A percentile compares a stretch with the other conserved stretches of the same genome.
phyloP scores from a whole-genome alignment of 2,329 filamentous ascomycete species.

The Penicillium decumbens region DNA sequence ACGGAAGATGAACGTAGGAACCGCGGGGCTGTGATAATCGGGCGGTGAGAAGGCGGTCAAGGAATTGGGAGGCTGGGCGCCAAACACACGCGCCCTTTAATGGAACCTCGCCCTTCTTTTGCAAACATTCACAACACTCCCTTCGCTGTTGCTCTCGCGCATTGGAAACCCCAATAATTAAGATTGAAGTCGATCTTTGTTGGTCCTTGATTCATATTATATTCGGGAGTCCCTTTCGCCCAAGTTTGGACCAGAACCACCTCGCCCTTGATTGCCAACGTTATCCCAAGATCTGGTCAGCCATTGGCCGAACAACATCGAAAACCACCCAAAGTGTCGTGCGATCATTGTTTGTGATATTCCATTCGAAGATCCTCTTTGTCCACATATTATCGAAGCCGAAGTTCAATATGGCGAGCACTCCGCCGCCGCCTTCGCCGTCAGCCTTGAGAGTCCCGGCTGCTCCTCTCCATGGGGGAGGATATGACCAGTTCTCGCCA shows the following conservation, averaged over 20 bases:
- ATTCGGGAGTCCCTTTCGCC: not conserved
- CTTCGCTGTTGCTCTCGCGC: slow-evolving; percentile 5
- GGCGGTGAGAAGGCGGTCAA: slow-evolving; percentile 17
- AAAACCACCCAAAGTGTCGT: not conserved
- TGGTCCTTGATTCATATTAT: not conserved
- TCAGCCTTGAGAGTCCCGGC: slow-evolving; percentile 39
- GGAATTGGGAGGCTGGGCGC: slow-evolving; percentile 20
- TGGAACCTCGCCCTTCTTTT: slow-evolving; percentile 20
- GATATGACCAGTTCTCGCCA: slow-evolving; percentile 41
- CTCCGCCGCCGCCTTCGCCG: slow-evolving; percentile 40
- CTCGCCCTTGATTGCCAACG: slow-evolving; percentile 14
- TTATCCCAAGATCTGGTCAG: not conserved
- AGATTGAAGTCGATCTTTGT: not conserved
- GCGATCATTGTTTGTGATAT: not conserved
- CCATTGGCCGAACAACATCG: not conserved
- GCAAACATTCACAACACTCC: slow-evolving; percentile 3
- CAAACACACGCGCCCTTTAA: slow-evolving; percentile 17
- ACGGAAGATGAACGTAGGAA: slow-evolving; percentile 8
- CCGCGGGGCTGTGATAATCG: slow-evolving; percentile 12
- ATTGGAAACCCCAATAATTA: slow-evolving; percentile 1
- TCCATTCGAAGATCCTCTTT: not conserved
- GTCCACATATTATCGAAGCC: not conserved
- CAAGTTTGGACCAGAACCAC: not conserved
- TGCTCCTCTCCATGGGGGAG: slow-evolving; percentile 45
- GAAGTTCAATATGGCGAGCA: slow-evolving; percentile 39